phyloP scores from a whole-genome alignment of 176 grass and related monocot species.

The Bothriochloa decipiens region DNA sequence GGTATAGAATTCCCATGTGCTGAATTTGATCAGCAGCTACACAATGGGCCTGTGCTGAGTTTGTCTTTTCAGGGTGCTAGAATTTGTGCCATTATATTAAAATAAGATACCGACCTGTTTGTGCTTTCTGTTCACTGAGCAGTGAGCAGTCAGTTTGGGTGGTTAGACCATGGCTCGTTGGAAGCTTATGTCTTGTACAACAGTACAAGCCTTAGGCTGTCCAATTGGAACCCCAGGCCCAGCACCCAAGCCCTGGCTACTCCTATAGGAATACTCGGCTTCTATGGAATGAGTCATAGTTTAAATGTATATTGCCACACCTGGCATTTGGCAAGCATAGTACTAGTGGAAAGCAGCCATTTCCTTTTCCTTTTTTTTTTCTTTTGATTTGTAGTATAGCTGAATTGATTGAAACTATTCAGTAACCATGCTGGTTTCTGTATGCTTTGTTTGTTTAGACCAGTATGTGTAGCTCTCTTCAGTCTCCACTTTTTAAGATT shows the following conservation, averaged over 20 bases:
- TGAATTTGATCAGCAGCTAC: constrained; percentile 18
- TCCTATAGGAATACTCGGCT: neutral
- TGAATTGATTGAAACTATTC: neutral
- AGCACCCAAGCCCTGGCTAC: neutral
- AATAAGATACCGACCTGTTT: neutral
- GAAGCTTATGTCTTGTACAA: neutral
- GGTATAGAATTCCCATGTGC: neutral
- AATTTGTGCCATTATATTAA: neutral
- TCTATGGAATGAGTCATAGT: neutral
- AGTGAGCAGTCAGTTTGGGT: neutral
- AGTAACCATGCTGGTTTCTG: constrained; percentile 28
- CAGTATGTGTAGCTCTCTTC: constrained; percentile 30
- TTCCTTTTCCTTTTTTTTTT: neutral
- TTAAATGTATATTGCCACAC: neutral
- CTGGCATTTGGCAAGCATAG: neutral
- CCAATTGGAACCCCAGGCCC: neutral
- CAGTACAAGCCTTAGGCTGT: neutral
- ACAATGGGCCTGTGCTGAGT: constrained; percentile 8
- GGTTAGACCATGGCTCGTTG: neutral
- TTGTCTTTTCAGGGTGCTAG: constrained; percentile 8
- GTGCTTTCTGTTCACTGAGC: neutral
- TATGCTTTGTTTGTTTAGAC: neutral
- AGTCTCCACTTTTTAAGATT: constrained; percentile 27
- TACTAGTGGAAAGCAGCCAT: neutral
- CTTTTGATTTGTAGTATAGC: neutral